phyloP scores from a whole-genome alignment of 2,329 filamentous ascomycete species.

The Chaetomium olivaceum region DNA sequence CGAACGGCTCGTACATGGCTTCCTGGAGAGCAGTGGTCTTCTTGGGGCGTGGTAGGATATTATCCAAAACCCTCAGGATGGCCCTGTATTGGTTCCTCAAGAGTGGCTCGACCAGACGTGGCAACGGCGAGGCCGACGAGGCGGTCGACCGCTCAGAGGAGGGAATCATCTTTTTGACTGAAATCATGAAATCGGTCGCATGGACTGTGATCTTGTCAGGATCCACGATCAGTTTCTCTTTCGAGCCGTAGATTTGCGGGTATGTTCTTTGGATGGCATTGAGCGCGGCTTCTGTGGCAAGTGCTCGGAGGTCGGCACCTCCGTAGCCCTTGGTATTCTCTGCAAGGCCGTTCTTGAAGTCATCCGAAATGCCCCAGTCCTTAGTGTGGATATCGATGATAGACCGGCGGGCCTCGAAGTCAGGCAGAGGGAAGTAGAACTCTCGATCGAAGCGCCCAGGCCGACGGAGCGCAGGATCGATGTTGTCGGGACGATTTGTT shows the following conservation, averaged over 20 bases:
- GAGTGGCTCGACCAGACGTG: constrained; percentile 77
- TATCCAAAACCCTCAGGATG: constrained; percentile 70
- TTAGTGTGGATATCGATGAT: constrained; percentile 96
- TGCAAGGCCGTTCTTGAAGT: constrained; percentile 81
- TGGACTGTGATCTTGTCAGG: constrained; percentile 80
- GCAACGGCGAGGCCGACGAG: constrained; percentile 78
- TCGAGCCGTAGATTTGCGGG: constrained; percentile 91
- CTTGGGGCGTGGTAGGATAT: constrained; percentile 80
- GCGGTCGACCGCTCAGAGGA: constrained; percentile 90
- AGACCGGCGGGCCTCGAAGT: constrained; percentile 73
- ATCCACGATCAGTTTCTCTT: constrained; percentile 86
- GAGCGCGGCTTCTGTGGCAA: constrained; percentile 93
- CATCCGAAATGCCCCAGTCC: constrained; percentile 80
- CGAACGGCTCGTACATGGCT: constrained; percentile 84
- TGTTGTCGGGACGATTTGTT: constrained; percentile 95
- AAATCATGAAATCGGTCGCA: constrained; percentile 95
- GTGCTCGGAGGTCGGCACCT: constrained; percentile 87
- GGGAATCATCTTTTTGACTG: constrained; percentile 92
- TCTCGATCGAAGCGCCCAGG: constrained; percentile 95
- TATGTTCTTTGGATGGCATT: constrained; percentile 96
- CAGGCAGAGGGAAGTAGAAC: constrained; percentile 95
- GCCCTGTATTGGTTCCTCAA: constrained; percentile 69
- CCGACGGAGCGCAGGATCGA: constrained; percentile 90
- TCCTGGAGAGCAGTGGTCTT: constrained; percentile 88
- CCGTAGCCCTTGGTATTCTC: constrained; percentile 94